Evolutionary conservation across 2,329 filamentous ascomycete genomes (phyloP).

Genomic region (Pseudocercospora crystallina): DNA sequence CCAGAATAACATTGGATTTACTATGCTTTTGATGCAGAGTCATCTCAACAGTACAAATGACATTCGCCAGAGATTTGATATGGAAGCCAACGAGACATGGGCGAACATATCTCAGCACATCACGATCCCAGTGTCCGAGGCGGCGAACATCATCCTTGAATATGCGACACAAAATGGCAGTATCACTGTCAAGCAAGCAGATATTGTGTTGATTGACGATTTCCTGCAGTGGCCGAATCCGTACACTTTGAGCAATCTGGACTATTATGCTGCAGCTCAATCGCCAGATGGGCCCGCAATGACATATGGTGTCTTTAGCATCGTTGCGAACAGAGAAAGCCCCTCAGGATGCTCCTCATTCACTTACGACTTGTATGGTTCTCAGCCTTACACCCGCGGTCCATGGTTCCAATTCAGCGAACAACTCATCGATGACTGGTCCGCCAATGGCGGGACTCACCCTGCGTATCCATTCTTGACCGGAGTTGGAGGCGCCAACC

Average conservation of each 20-base stretch:
- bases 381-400: slow-evolving; percentile 62
- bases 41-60: slow-evolving; percentile 58
- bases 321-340: slow-evolving; percentile 65
- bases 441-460: slow-evolving; percentile 63
- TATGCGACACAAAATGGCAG: slow-evolving; percentile 67
- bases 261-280: slow-evolving; percentile 70
- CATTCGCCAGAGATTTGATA: slow-evolving; percentile 57
- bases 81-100: slow-evolving; percentile 59
- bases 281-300: slow-evolving; percentile 68
- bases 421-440: slow-evolving; percentile 62
- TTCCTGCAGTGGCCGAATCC: slow-evolving; percentile 61
- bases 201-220: slow-evolving; percentile 67
- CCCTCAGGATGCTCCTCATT: slow-evolving; percentile 67
- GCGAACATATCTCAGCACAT: slow-evolving; percentile 57
- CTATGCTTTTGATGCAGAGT: slow-evolving; percentile 61
- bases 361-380: slow-evolving; percentile 65
- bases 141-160: slow-evolving; percentile 62
- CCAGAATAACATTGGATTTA: slow-evolving; percentile 68
- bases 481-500: slow-evolving; percentile 67
- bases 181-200: slow-evolving; percentile 68
- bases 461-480: slow-evolving; percentile 71
- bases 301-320: slow-evolving; percentile 70
- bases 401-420: slow-evolving; percentile 73
- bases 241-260: slow-evolving; percentile 58
- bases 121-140: slow-evolving; percentile 52